Conservation (phyloP, 108 stramenopile species). For the Pseudonitzschia delicatissima region DNA sequence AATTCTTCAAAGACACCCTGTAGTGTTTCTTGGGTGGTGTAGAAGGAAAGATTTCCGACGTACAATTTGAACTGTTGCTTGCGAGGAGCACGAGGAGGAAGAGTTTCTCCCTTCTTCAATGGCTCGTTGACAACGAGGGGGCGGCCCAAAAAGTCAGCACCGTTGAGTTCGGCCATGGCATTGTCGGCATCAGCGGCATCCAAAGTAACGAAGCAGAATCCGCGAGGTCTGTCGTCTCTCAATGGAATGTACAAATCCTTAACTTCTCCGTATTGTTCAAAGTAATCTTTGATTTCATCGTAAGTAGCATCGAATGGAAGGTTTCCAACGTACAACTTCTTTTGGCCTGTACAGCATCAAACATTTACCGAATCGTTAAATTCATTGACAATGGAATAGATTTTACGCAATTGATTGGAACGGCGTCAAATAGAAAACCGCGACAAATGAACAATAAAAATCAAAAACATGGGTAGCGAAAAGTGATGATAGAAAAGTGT, state of each 20-base stretch:
- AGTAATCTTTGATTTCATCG: slow-evolving; percentile 58
- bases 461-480: no score
- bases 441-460: no score
- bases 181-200: slow-evolving; percentile 39
- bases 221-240: slow-evolving; percentile 50
- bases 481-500: not conserved
- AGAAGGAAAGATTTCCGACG: slow-evolving; percentile 79
- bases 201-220: slow-evolving; percentile 84
- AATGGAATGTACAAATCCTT: slow-evolving; percentile 49
- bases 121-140: slow-evolving; percentile 55
- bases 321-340: slow-evolving; percentile 82
- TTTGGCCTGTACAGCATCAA: slow-evolving; percentile 23
- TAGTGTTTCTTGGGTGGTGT: slow-evolving; percentile 59
- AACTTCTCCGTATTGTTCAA: slow-evolving; percentile 45
- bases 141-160: slow-evolving; percentile 59
- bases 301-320: slow-evolving; percentile 56
- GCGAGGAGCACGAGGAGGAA: not conserved
- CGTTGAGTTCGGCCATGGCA: slow-evolving; percentile 48
- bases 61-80: slow-evolving; percentile 54
- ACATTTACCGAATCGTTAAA: no score
- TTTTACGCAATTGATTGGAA: no score
- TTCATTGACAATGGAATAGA: no score
- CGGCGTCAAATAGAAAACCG: no score
- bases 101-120: slow-evolving; percentile 26
- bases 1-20: slow-evolving; percentile 62